phyloP scores from a whole-genome alignment of 2,329 filamentous ascomycete species.

The Hypoxylon sp. region DNA sequence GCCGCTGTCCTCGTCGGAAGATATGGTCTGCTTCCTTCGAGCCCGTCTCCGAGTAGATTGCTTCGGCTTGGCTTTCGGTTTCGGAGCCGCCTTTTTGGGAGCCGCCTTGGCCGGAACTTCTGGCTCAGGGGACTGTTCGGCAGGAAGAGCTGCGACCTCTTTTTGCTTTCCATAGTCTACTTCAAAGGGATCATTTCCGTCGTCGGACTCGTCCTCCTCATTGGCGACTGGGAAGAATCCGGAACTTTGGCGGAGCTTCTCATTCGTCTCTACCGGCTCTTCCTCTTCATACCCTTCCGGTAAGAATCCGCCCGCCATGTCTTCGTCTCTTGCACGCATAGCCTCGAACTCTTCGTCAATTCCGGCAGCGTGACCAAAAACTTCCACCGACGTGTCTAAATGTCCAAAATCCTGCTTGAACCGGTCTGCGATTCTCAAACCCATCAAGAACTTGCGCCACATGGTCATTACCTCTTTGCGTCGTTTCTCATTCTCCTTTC shows the following conservation, averaged over 20 bases:
- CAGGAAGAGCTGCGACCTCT: constrained; percentile 5
- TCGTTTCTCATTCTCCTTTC: constrained; percentile 88
- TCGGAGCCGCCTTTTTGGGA: constrained; percentile 42
- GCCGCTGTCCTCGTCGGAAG: constrained; percentile 48
- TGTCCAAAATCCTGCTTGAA: constrained; percentile 83
- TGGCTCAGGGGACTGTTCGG: constrained; percentile 31
- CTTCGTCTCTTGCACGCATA: constrained; percentile 59
- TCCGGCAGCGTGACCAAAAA: constrained; percentile 66
- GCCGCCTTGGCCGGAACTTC: constrained; percentile 34
- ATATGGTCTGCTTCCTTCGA: constrained; percentile 44
- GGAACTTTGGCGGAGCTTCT: constrained; percentile 45
- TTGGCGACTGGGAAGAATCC: constrained; percentile 45
- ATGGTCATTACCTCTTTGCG: constrained; percentile 79
- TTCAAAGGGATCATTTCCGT: constrained; percentile 51
- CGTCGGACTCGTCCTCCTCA: constrained; percentile 48
- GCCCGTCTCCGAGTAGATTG: constrained; percentile 48
- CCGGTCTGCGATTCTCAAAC: constrained; percentile 84
- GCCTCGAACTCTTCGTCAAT: constrained; percentile 44
- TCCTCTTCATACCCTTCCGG: constrained; percentile 55
- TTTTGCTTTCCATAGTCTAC: constrained; percentile 50
- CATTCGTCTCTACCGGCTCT: constrained; percentile 24
- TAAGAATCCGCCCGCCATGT: constrained; percentile 74
- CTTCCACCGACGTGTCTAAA: constrained; percentile 66
- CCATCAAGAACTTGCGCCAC: constrained; percentile 92
- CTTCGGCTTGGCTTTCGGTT: constrained; percentile 49